A percentile compares a stretch with the other conserved stretches of the same genome.
Conservation (phyloP, 495 filamentous ascomycete genomes). For the Penicillium manginii region DNA sequence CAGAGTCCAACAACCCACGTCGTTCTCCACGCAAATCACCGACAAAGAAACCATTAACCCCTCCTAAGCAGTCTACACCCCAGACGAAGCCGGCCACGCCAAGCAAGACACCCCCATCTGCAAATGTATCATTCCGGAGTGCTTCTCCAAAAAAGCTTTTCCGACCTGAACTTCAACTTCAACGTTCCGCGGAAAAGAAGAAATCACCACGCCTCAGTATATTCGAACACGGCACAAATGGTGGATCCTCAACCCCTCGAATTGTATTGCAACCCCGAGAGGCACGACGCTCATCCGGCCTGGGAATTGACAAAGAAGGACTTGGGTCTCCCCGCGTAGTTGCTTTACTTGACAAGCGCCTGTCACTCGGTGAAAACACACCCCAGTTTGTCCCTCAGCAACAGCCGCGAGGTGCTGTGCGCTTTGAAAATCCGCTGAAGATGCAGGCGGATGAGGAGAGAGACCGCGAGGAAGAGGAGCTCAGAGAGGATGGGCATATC, state of each 20-base stretch:
- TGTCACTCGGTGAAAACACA: conserved; percentile 70
- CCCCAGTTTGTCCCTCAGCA: conserved; percentile 62
- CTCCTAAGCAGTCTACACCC: conserved; percentile 57
- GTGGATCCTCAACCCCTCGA: conserved; percentile 63
- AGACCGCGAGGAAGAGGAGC: conserved; percentile 66
- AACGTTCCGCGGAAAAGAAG: conserved; percentile 41
- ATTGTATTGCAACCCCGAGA: conserved; percentile 68
- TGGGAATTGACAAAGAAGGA: conserved; percentile 74
- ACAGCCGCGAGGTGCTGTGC: conserved; percentile 50
- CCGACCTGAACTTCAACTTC: conserved; percentile 51
- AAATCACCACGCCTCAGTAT: conserved; percentile 50
- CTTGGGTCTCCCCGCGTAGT: conserved; percentile 79
- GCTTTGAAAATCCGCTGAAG: conserved; percentile 67
- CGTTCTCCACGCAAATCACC: conserved; percentile 37
- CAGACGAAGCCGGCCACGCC: conserved; percentile 53
- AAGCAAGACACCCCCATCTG: conserved; percentile 55
- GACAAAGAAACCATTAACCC: conserved; percentile 51
- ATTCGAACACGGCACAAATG: conserved; percentile 60
- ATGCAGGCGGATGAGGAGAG: conserved; percentile 72
- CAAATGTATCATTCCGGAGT: conserved; percentile 46
- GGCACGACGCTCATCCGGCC: conserved; percentile 65
- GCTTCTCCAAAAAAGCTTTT: conserved; percentile 61
- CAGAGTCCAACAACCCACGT: conserved; percentile 24
- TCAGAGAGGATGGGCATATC: conserved; percentile 60
- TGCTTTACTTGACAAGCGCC: conserved; percentile 71